These are phyloP conservation scores for Podospora fimiseda DNA, from an alignment of 495 filamentous ascomycete genomes.

Conservation along the genomic window DNA sequence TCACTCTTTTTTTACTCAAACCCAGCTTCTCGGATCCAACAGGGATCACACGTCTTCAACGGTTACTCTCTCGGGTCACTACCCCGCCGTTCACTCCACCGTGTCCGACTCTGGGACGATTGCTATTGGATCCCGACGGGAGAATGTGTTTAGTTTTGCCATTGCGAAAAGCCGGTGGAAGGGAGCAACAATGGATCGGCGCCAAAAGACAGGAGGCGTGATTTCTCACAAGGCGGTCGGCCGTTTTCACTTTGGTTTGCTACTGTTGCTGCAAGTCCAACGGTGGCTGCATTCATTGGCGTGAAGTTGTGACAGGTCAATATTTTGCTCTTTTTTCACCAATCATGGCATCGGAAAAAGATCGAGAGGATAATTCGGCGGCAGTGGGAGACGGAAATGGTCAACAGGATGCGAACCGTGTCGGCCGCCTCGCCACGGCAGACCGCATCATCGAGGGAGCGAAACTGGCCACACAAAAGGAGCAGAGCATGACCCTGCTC, in stretches of 20 bases:
- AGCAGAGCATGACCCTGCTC: constrained; percentile 48
- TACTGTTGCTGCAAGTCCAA: not conserved
- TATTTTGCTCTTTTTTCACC: not conserved
- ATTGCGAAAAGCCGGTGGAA: not conserved
- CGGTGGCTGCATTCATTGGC: not conserved
- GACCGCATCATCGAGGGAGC: constrained; percentile 41
- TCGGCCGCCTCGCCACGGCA: constrained; percentile 19
- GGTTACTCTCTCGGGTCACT: not conserved
- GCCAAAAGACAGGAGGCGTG: not conserved
- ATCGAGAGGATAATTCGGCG: not conserved
- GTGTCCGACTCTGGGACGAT: not conserved
- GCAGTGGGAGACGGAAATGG: constrained; percentile 6
- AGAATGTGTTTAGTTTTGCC: not conserved
- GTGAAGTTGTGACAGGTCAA: no score
- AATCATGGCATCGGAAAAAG: constrained; percentile 17
- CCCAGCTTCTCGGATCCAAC: not conserved
- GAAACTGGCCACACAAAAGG: constrained; percentile 42
- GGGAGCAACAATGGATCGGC: not conserved
- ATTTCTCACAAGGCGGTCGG: no score
- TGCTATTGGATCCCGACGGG: not conserved
- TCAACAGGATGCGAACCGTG: constrained; percentile 4
- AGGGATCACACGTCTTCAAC: not conserved
- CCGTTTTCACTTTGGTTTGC: not conserved
- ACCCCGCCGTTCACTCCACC: not conserved
- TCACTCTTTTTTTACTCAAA: no score